A percentile compares a stretch with the other conserved stretches of the same genome.
These are phyloP conservation scores for Penicillium polonicum DNA, from an alignment of 2,329 filamentous ascomycete genomes.

Conservation along the genomic window DNA sequence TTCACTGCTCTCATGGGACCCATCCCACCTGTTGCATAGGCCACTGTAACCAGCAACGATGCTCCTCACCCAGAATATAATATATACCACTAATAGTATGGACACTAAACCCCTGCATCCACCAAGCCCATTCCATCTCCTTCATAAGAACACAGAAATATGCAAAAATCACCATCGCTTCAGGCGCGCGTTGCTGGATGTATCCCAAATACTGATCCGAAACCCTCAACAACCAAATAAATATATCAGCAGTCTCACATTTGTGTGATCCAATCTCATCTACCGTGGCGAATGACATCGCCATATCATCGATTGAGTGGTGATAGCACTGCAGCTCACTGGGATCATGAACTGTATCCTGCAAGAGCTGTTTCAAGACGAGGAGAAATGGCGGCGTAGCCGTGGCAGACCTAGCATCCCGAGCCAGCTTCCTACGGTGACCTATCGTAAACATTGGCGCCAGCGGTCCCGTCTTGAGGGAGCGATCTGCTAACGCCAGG, in stretches of 20 bases:
- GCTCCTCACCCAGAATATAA: constrained; percentile 18
- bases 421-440: constrained; percentile 2
- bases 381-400: constrained; percentile 1
- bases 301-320: constrained; percentile 7
- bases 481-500: not conserved
- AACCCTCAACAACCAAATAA: constrained; percentile 14
- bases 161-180: constrained; percentile 25
- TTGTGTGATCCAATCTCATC: constrained; percentile 3
- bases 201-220: constrained; percentile 21
- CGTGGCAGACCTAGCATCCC: constrained; percentile 6
- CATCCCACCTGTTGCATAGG: not conserved
- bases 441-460: constrained; percentile 13
- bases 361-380: constrained; percentile 1
- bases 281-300: constrained; percentile 11
- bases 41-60: constrained; percentile 21
- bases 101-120: constrained; percentile 25
- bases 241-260: constrained; percentile 14
- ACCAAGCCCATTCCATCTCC: constrained; percentile 27
- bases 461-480: constrained; percentile 3
- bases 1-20: too few relatives aligned
- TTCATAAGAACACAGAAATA: constrained; percentile 24
- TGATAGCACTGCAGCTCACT: constrained; percentile 5
- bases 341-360: constrained; percentile 6
- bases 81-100: constrained; percentile 22
- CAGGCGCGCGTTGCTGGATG: constrained; percentile 14